A percentile compares a stretch with the other conserved stretches of the same genome.
Conservation (phyloP, 495 filamentous ascomycete species). For the Lindgomyces ingoldianus region DNA sequence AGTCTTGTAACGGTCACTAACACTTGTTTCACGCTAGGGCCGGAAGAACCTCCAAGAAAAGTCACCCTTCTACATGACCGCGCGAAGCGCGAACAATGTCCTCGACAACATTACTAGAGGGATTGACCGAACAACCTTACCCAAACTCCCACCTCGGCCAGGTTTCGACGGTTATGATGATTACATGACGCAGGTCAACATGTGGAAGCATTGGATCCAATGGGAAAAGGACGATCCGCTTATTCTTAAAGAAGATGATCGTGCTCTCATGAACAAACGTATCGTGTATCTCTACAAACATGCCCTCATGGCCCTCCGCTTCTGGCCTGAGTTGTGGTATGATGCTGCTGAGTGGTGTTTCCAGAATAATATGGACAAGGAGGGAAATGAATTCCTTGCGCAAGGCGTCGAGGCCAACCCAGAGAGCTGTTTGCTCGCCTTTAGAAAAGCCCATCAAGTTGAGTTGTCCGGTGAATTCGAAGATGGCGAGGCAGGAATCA, state of each 20-base stretch:
- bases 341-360: conserved; percentile 94
- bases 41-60: conserved; percentile 90
- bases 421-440: conserved; percentile 84
- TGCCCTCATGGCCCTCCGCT: conserved; percentile 87
- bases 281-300: conserved; percentile 91
- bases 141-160: conserved; percentile 74
- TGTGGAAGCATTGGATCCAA: conserved; percentile 90
- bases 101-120: conserved; percentile 82
- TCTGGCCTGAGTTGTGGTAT: conserved; percentile 94
- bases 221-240: conserved; percentile 95
- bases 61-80: conserved; percentile 90
- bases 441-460: conserved; percentile 83
- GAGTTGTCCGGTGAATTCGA: conserved; percentile 69
- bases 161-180: conserved; percentile 87
- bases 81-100: conserved; percentile 78
- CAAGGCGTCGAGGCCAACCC: conserved; percentile 87
- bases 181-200: conserved; percentile 79
- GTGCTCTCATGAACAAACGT: conserved; percentile 67
- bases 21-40: conserved; percentile 55
- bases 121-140: conserved; percentile 73
- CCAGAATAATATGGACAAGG: conserved; percentile 65
- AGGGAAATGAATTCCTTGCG: conserved; percentile 75
- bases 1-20: neutral
- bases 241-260: conserved; percentile 77
- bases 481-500: conserved; percentile 63